Evolutionary conservation across 2,329 filamentous ascomycete genomes (phyloP).

Genomic region (Ophiognomonia clavigignenti-juglandacearum): DNA sequence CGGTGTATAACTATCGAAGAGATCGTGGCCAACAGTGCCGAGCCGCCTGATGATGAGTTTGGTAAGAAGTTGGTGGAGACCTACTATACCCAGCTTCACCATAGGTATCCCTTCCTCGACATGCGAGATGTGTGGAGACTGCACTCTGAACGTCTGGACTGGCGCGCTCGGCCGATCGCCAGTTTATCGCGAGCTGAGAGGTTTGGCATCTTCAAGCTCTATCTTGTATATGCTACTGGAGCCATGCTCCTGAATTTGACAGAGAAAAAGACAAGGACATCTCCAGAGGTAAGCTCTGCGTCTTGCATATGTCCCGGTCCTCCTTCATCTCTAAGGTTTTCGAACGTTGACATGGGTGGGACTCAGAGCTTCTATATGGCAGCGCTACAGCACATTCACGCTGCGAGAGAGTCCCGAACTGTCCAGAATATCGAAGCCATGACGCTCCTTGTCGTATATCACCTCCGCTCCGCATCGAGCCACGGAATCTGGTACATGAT

Average conservation of each 20-base stretch:
- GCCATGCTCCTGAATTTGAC: conserved; percentile 43
- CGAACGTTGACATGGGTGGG: conserved; percentile 7
- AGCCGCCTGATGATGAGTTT: conserved; percentile 40
- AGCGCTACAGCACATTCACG: conserved; percentile 43
- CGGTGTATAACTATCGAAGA: conserved; percentile 31
- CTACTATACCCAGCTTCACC: conserved; percentile 40
- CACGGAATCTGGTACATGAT: conserved; percentile 51
- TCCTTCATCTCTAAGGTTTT: not conserved
- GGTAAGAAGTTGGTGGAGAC: conserved; percentile 37
- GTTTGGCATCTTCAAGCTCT: conserved; percentile 45
- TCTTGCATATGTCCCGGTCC: too few relatives aligned
- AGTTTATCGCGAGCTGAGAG: conserved; percentile 28
- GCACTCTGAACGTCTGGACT: conserved; percentile 33
- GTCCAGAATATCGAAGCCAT: conserved; percentile 49
- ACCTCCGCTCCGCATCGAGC: conserved; percentile 43
- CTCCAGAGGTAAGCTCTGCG: conserved; percentile 32
- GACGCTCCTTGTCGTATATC: conserved; percentile 45
- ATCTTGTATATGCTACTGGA: conserved; percentile 47
- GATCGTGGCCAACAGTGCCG: conserved; percentile 35
- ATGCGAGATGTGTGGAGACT: conserved; percentile 38
- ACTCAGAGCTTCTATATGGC: conserved; percentile 41
- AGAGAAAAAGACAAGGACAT: conserved; percentile 29
- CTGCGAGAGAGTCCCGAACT: conserved; percentile 42
- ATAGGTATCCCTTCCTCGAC: conserved; percentile 45
- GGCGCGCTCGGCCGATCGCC: conserved; percentile 30